Evolutionary conservation across 306 rosid genomes (phyloP).

Genomic region (Herpetospermum pedunculosum): DNA sequence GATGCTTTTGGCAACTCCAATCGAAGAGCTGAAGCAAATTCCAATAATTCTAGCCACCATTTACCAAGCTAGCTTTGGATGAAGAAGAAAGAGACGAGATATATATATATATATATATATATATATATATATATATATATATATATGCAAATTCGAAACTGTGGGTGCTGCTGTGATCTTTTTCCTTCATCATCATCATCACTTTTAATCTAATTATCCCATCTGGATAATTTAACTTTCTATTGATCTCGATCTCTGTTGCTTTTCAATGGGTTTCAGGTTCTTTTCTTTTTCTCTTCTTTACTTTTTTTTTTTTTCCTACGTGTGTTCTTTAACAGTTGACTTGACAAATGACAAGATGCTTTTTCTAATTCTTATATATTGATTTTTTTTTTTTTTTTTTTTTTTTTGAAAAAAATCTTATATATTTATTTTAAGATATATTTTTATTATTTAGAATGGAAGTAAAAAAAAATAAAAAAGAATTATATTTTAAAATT

Average conservation of each 20-base stretch:
- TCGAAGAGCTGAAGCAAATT: slow-evolving; percentile 7
- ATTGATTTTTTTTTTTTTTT: too few species aligned
- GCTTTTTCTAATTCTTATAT: background rate
- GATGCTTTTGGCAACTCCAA: slow-evolving; percentile 14
- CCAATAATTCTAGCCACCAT: slow-evolving; percentile 8
- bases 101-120: background rate
- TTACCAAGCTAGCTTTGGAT: background rate
- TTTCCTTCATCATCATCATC: background rate
- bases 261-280: background rate
- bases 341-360: background rate
- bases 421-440: too few species aligned
- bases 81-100: background rate
- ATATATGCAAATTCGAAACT: background rate
- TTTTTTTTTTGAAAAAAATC: too few species aligned
- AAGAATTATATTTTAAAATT: too few species aligned
- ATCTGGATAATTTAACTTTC: background rate
- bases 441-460: too few species aligned
- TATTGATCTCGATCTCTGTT: background rate
- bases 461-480: too few species aligned
- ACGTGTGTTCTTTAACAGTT: background rate
- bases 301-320: background rate
- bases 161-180: background rate
- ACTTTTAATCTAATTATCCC: background rate
- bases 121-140: background rate
- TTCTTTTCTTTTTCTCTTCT: background rate